Evolutionary conservation across 768 basidiomycete species (phyloP), one percentile per base, ranked within the genome.

Genomic region (Cubamyces lactineus): DNA sequence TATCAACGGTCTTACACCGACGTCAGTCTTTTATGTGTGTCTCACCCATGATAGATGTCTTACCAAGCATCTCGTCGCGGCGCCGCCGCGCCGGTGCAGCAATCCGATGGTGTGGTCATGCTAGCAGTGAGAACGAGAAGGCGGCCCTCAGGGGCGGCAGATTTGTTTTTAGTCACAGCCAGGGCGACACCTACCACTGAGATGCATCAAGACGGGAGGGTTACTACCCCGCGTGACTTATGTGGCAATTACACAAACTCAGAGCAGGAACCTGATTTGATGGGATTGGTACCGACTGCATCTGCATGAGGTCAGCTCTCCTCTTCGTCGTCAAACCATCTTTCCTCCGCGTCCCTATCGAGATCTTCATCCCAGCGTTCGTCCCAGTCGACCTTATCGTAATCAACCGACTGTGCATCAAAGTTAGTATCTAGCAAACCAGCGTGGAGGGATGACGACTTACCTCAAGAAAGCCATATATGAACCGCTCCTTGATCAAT

Each of bases 291-390:
- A 21, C 17, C 19, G 19, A 15, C 13, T 28, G 24, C 13, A 28
- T 12, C 8, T n/a, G 23, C 23, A 38, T 9, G 8, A 16, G 19
- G 41, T 59, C 47, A 59, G 48, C 64, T 66, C 52, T 73, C 72
- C 57, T 87, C 85, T 51, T 87, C 86, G 23, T 86, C 83, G 49
- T 89, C 85, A 73, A 92, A 92, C 86, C 91, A 92, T 21, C 79
- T 77, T 30, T 89, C 89, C 72, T 91, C 84, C 12, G 77, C 79
- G 30, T 86, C 86, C 65, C 82, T 74, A 59, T 88, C 87, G 61
- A 81, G 76, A 19, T 84, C 83, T 21, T 63, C 73, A 66, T 89
- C 89, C 74, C 88, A 81, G 42, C 76, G 77, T 57, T 92, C 91
- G 67, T 85, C 84, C 89, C 91, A 92, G 70, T 92, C 91, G 9